Conservation (phyloP, 2,329 filamentous ascomycete species). For the Helicocarpus griseus region DNA sequence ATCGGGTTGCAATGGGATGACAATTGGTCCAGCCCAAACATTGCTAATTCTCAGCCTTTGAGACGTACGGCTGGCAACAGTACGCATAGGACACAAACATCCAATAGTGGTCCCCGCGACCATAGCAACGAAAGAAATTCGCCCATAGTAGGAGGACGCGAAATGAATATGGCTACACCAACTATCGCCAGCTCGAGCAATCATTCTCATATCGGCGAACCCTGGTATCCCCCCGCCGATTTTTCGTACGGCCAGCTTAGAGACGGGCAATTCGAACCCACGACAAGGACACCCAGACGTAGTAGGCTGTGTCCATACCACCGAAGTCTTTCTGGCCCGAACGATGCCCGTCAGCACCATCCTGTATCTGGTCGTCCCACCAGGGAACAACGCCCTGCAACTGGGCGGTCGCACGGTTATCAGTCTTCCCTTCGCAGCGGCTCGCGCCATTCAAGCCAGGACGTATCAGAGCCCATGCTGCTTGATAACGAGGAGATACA, state of each 20-base stretch:
- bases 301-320: neutral
- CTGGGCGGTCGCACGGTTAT: neutral
- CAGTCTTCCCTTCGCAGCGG: constrained; percentile 11
- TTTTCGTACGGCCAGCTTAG: neutral
- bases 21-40: too few relatives aligned
- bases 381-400: neutral
- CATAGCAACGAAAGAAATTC: neutral
- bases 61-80: too few relatives aligned
- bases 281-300: neutral
- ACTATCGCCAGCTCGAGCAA: neutral
- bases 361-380: too few relatives aligned
- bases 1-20: neutral
- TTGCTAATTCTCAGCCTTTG: too few relatives aligned
- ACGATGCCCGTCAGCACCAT: neutral
- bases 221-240: neutral
- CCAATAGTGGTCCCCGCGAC: neutral
- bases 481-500: constrained; percentile 17
- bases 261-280: too few relatives aligned
- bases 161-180: neutral
- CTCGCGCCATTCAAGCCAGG: constrained; percentile 9
- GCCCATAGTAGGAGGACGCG: neutral
- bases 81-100: neutral
- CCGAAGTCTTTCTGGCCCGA: neutral
- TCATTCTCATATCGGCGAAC: too few relatives aligned
- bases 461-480: constrained; percentile 27